phyloP scores from a whole-genome alignment of 768 basidiomycete species.

The Suillus alpinus region DNA sequence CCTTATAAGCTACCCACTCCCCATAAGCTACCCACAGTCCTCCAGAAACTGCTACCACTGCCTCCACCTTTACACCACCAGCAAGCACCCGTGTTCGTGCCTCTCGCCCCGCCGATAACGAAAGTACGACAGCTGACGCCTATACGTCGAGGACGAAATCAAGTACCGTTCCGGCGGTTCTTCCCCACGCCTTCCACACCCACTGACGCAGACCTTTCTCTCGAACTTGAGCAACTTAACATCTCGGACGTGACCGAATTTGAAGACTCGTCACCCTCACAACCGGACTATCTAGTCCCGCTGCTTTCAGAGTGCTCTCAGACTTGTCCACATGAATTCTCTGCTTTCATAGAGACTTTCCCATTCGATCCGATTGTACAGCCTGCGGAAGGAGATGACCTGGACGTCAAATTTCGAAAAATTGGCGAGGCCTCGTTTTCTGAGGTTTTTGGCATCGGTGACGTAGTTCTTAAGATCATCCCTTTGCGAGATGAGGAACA shows the following conservation, averaged over 20 bases:
- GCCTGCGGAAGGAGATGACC: conserved; percentile 24
- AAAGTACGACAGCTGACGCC: conserved; percentile 69
- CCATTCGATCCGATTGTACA: conserved; percentile 69
- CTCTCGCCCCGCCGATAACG: conserved; percentile 20
- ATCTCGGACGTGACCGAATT: conserved; percentile 48
- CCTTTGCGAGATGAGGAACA: conserved; percentile 62
- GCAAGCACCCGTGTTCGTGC: conserved; percentile 8
- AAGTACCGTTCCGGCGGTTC: conserved; percentile 34
- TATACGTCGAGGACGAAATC: conserved; percentile 45
- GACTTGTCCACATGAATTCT: conserved; percentile 69
- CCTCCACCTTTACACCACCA: conserved; percentile 1
- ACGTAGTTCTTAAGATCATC: conserved; percentile 88
- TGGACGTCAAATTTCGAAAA: conserved; percentile 59
- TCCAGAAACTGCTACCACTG: conserved; percentile 4
- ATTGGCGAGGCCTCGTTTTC: conserved; percentile 97
- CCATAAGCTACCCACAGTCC: conserved; percentile 13
- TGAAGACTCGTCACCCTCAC: conserved; percentile 39
- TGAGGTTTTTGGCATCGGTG: conserved; percentile 89
- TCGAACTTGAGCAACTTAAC: conserved; percentile 37
- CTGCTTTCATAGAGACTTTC: conserved; percentile 79
- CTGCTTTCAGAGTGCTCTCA: conserved; percentile 74
- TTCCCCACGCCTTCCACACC: conserved; percentile 57
- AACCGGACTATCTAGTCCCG: conserved; percentile 55
- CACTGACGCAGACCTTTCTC: conserved; percentile 44
- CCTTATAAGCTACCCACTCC: conserved; percentile 16